phyloP scores from a whole-genome alignment of 108 stramenopile genomes.

The Skeletonema potamos region DNA sequence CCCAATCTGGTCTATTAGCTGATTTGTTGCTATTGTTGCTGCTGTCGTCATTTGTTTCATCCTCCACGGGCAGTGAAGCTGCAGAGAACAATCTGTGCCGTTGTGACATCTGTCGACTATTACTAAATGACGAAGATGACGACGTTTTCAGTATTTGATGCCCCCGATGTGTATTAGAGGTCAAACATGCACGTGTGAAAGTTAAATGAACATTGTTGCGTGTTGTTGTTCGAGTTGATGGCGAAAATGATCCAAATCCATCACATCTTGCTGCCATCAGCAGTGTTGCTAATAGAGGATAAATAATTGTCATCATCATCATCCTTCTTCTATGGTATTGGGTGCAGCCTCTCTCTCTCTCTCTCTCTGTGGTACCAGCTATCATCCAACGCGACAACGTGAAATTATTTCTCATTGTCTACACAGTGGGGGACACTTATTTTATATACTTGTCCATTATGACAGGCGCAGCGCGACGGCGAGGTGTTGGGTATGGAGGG shows the following conservation, averaged over 20 bases:
- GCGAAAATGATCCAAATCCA: slow-evolving; percentile 8
- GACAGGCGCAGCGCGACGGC: no score
- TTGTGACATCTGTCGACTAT: neutral
- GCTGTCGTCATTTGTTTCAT: neutral
- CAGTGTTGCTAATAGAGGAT: neutral
- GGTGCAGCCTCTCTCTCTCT: no score
- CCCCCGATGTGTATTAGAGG: neutral
- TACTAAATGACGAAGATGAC: neutral
- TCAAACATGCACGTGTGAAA: neutral
- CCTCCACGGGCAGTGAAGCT: neutral
- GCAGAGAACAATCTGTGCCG: neutral
- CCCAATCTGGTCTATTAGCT: slow-evolving; percentile 53
- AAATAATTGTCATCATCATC: neutral
- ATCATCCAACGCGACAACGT: no score
- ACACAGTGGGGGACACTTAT: no score
- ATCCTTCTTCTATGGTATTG: neutral
- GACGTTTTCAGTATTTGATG: neutral
- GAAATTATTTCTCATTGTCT: no score
- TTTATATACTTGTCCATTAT: no score
- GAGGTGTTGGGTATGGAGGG: no score
- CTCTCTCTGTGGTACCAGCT: no score
- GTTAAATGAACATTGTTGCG: neutral
- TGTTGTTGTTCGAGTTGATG: slow-evolving; percentile 2
- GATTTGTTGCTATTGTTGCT: neutral
- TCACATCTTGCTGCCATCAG: slow-evolving; percentile 1